A percentile compares a stretch with the other conserved stretches of the same genome.
Conservation (phyloP, 768 basidiomycete species). For the Trametes elegans region DNA sequence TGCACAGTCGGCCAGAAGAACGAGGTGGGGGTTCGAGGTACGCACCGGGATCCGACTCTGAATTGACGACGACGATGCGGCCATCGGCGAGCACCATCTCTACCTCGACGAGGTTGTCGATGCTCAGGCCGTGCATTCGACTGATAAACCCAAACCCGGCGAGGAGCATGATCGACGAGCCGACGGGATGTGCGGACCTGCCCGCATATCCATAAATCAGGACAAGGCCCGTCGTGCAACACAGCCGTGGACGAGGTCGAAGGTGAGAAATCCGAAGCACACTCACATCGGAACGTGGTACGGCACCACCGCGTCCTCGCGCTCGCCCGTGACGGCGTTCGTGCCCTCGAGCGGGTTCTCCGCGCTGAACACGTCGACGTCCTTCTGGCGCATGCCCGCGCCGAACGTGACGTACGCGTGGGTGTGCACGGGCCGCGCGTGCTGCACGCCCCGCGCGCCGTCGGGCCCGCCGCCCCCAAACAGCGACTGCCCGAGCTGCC, state of each 20-base stretch:
- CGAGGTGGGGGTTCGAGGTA: no score
- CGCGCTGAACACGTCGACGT: conserved; percentile 76
- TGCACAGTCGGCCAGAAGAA: no score
- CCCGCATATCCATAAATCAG: background rate
- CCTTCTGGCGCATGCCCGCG: conserved; percentile 81
- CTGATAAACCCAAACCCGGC: conserved; percentile 91
- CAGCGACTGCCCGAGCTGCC: no score
- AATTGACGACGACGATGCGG: conserved; percentile 72
- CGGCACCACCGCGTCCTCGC: conserved; percentile 55
- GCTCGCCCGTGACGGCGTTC: conserved; percentile 41
- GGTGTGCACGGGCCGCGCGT: conserved; percentile 59
- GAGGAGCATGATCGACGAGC: conserved; percentile 76
- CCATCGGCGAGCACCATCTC: conserved; percentile 93
- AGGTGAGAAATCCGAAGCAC: no score
- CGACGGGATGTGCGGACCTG: conserved; percentile 77
- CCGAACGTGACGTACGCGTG: conserved; percentile 86
- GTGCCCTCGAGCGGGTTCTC: conserved; percentile 58
- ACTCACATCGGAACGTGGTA: conserved; percentile 81
- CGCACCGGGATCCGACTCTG: conserved; percentile 68
- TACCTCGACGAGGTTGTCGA: conserved; percentile 88
- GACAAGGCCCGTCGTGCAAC: no score
- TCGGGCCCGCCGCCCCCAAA: no score
- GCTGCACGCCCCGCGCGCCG: conserved; percentile 19
- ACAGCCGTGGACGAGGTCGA: no score
- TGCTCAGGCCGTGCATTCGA: conserved; percentile 78